Base-by-base conservation (phyloP, 257 asterid genomes). In the Thymus quinquecostatus region DNA sequence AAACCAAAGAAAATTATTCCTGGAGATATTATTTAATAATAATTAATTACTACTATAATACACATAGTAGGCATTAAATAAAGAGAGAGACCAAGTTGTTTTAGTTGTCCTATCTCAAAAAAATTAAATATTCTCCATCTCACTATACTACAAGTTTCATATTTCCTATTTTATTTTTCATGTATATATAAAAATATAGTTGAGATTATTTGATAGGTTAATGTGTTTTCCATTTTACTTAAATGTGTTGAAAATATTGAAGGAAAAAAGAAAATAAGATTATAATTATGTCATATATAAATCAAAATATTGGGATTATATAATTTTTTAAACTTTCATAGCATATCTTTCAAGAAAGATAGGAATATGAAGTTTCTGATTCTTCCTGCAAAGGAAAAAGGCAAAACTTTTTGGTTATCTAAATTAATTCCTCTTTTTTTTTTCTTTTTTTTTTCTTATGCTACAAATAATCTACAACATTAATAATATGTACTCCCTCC, bases 261-360 rank as follows among this genome's bases (percentile, higher is more conserved):
- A 10, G 10, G 9, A 8, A 44, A 8, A 44, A 49, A 13, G 28
- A 49, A 1, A 5, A 12, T n/a, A 50, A 5, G 30, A 2, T 4
- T 7, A 50, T n/a, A 14, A n/a, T 50, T 4, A 38, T 38, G 6
- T 21, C 8, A 53, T 6, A 6, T 1, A 7, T 49, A 50, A 50
- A n/a, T 5, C 28, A 10, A 4, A 64, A 28, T 11, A 34, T 5
- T 33, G 27, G 45, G 34, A 10, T 53, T 12, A 27, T 12, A 27
- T 44, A 50, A 66, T 50, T 13, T 3, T 2, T 33, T 10, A 33
- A 34, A 41, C 21, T 8, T 21, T 6, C 11, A 14, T 28, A 75
- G 83, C 74, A 72, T 78, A 76, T 70, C 75, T 86, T 57, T 63
- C 48, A 51, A 70, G 66, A 74, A 82, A 84, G 87, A 57, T 75